phyloP scores from a whole-genome alignment of 257 asterid genomes.

The Solanum bulbocastanum region DNA sequence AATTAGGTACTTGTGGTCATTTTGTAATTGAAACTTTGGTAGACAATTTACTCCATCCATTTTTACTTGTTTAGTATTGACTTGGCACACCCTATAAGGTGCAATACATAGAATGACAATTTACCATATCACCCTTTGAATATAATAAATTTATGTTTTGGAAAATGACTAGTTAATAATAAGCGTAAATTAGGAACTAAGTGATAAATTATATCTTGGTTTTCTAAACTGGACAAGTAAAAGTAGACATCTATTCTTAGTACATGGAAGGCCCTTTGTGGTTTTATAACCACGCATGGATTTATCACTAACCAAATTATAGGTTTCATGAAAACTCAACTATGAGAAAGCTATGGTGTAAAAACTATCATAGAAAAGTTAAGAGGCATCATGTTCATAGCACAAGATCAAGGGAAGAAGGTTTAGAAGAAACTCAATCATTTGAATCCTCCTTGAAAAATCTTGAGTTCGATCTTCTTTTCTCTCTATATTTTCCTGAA shows the following conservation, averaged over 20 bases:
- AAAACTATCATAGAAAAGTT: neutral
- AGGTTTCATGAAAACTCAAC: neutral
- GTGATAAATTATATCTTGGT: neutral
- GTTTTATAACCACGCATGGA: neutral
- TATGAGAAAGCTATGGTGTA: neutral
- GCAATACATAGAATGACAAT: neutral
- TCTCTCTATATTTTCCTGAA: neutral
- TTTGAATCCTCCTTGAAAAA: neutral
- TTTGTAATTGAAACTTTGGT: neutral
- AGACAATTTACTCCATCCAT: neutral
- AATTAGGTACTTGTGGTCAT: neutral
- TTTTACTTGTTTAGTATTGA: neutral
- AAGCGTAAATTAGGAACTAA: neutral
- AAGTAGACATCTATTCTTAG: neutral
- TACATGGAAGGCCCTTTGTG: neutral
- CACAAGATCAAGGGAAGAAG: neutral
- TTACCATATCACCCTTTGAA: neutral
- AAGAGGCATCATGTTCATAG: neutral
- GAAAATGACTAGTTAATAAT: neutral
- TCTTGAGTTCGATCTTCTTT: neutral
- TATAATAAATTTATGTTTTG: neutral
- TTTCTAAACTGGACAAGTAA: neutral
- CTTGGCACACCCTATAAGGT: neutral
- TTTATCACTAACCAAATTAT: neutral
- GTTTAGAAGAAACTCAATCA: neutral